phyloP scores from a whole-genome alignment of 129 eudicot genomes.

The Flaveria trinervia region DNA sequence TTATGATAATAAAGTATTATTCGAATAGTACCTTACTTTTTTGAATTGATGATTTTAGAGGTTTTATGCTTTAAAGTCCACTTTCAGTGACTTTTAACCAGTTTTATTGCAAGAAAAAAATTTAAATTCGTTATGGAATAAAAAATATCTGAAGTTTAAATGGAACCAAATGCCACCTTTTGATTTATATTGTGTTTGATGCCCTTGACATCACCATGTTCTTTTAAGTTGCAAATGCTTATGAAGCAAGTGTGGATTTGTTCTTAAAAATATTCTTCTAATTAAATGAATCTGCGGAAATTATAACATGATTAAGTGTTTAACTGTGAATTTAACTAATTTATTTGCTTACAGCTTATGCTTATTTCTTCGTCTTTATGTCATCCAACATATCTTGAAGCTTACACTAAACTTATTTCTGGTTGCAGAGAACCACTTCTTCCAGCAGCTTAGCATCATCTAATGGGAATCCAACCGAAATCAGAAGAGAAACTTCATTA shows the following conservation, averaged over 20 bases:
- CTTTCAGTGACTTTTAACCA: not conserved
- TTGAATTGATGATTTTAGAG: not conserved
- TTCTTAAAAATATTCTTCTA: not conserved
- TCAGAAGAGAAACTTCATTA: constrained; percentile 64
- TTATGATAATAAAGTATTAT: not conserved
- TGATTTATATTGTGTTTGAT: not conserved
- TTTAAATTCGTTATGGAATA: not conserved
- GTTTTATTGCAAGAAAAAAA: not conserved
- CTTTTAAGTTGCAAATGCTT: constrained; percentile 5
- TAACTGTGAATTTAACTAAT: not conserved
- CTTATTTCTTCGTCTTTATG: not conserved
- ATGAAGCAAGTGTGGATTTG: not conserved
- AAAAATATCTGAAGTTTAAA: not conserved
- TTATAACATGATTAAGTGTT: not conserved
- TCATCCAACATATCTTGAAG: constrained; percentile 7
- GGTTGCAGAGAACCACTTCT: constrained; percentile 80
- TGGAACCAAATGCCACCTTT: not conserved
- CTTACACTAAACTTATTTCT: constrained; percentile 7
- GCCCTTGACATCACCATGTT: not conserved
- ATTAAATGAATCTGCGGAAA: not conserved
- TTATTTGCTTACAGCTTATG: not conserved
- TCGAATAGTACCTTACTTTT: not conserved
- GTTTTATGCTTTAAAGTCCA: constrained; percentile 1
- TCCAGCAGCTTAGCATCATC: constrained; percentile 93
- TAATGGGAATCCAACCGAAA: constrained; percentile 69